Evolutionary conservation across 1,139 yeast genomes (phyloP), one percentile per base, ranked within the genome.

Genomic region (Chernovozyma aurita): DNA sequence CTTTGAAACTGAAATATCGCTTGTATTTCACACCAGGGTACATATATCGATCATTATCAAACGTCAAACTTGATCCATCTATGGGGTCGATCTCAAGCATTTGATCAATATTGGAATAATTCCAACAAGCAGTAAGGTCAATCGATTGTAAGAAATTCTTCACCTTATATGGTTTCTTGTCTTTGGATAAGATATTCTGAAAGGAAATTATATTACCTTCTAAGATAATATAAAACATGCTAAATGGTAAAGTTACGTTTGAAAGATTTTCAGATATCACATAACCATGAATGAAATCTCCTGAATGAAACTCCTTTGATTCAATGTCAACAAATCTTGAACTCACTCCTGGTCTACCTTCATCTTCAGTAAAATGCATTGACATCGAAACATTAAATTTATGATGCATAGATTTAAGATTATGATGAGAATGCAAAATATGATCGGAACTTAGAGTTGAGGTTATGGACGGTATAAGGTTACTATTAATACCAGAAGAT

Each of bases 51-150:
- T 55, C 54, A 7, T 43, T 48, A 26, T 49, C 55, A 28, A 67
- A 53, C 1, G 59, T 43, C 15, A 62, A 41, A 16, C 34, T 36
- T 0, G 69, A 44, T 3, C 52, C 50, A 44, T 69, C 74, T 3
- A 46, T 13, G 0, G 63, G 55, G 38, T 65, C 70, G 4, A 39
- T 30, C 38, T 67, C 73, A 4, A 72, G 71, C 22, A 55, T 63
- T 28, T 73, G 48, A 43, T 64, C 70, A 24, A 69, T 67, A 43
- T 65, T 67, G 24, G 74, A 70, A 44, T 58, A 68, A 6, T 70
- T 56, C 73, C 73, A 70, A 25, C 68, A 61, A 2, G 75, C 76
- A 24, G 55, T 49, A 39, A 67, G 65, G 43, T 69, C 75, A 45
- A 62, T 63, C 70, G 68, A 65, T 41, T 69, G 70, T 43, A 69